A percentile compares a stretch with the other conserved stretches of the same genome.
These are phyloP conservation scores for Candida ulmi DNA, from an alignment of 805 yeast genomes.

Conservation along the genomic window DNA sequence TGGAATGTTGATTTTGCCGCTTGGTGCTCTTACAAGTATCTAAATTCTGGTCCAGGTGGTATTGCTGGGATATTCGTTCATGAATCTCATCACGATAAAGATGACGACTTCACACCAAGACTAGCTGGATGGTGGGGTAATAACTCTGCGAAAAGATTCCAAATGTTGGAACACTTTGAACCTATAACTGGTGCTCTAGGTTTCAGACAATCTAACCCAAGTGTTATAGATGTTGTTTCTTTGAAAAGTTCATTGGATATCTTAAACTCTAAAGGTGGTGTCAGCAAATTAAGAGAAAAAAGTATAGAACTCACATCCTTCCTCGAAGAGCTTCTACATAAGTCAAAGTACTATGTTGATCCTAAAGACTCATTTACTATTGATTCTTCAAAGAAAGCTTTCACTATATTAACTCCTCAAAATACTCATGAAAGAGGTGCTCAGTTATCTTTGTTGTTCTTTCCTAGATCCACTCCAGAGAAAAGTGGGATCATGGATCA, in stretches of 20 bases:
- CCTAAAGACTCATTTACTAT: conserved; percentile 18
- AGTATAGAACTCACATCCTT: conserved; percentile 53
- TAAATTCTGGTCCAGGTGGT: conserved; percentile 92
- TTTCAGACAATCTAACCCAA: conserved; percentile 85
- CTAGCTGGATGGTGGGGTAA: conserved; percentile 99
- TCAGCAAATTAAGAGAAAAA: conserved; percentile 48
- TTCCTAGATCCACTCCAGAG: conserved; percentile 35
- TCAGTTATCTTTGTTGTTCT: conserved; percentile 73
- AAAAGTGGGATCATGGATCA: conserved; percentile 52
- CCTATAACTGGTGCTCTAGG: conserved; percentile 87
- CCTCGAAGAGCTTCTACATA: conserved; percentile 41
- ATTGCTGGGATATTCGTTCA: conserved; percentile 84
- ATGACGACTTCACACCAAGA: conserved; percentile 46
- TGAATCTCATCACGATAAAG: conserved; percentile 33
- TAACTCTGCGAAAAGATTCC: conserved; percentile 59
- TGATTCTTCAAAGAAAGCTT: conserved; percentile 22
- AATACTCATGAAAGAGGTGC: conserved; percentile 59
- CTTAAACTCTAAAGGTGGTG: conserved; percentile 58
- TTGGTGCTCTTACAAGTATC: conserved; percentile 90
- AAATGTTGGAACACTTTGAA: conserved; percentile 72
- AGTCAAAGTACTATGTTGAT: conserved; percentile 40
- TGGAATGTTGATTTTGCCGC: conserved; percentile 93
- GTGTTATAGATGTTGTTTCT: conserved; percentile 79
- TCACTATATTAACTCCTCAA: conserved; percentile 73
- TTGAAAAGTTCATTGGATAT: conserved; percentile 61